A percentile compares a stretch with the other conserved stretches of the same genome.
phyloP scores from a whole-genome alignment of 164 flowering plant genomes.

The Vitis cinerea region DNA sequence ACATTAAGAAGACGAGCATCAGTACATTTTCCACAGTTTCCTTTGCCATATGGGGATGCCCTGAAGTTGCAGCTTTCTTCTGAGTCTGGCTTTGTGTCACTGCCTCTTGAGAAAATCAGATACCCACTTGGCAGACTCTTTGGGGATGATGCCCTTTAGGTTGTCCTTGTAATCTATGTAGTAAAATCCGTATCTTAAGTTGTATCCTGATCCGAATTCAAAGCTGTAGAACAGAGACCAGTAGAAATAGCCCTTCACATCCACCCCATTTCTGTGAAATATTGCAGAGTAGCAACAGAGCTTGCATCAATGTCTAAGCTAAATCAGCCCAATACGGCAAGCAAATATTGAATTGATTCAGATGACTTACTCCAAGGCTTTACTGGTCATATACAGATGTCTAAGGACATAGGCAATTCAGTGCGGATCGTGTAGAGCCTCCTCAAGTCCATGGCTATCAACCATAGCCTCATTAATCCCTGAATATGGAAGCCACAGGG shows the following conservation, averaged over 20 bases:
- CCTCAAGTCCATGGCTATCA: neutral
- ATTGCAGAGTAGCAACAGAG: neutral
- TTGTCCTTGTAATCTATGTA: constrained; percentile 24
- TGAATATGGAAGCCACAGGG: neutral
- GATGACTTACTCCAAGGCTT: constrained; percentile 14
- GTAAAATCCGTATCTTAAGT: constrained; percentile 24
- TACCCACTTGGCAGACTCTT: constrained; percentile 26
- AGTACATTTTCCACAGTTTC: no score
- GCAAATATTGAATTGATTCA: neutral
- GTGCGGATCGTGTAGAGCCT: constrained; percentile 10
- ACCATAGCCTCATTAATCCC: constrained; percentile 9
- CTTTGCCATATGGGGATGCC: no score
- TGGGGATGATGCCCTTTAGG: constrained; percentile 18
- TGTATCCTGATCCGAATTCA: constrained; percentile 23
- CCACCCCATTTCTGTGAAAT: constrained; percentile 21
- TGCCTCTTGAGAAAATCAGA: neutral
- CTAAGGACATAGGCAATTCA: constrained; percentile 11
- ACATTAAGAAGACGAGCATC: no score
- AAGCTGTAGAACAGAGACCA: constrained; percentile 26
- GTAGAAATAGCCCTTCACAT: constrained; percentile 25
- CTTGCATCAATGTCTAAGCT: neutral
- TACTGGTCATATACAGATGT: constrained; percentile 12
- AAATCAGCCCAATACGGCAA: neutral
- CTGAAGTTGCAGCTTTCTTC: no score
- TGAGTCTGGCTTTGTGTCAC: no score